Evolutionary conservation across 2,329 filamentous ascomycete species (phyloP).

Genomic region (Macrophomina phaseolina): DNA sequence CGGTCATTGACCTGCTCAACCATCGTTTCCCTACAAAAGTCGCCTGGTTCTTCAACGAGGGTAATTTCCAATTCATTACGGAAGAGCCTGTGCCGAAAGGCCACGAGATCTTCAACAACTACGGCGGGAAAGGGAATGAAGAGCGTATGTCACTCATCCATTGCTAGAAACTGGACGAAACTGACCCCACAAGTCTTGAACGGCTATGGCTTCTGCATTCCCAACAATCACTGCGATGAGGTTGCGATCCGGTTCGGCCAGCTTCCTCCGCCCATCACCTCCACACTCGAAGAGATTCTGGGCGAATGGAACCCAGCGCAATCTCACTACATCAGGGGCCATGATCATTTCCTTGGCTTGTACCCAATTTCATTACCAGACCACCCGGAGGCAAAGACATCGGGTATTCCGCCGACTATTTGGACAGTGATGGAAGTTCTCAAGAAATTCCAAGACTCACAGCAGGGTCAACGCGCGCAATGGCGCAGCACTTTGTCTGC

Average conservation of each 20-base stretch:
- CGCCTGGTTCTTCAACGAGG: slow-evolving; percentile 52
- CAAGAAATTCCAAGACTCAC: slow-evolving; percentile 19
- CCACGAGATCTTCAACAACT: slow-evolving; percentile 59
- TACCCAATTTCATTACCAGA: slow-evolving; percentile 33
- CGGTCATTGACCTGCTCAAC: slow-evolving; percentile 57
- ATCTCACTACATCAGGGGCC: slow-evolving; percentile 42
- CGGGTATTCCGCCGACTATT: slow-evolving; percentile 42
- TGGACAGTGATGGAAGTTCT: slow-evolving; percentile 41
- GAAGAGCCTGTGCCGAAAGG: slow-evolving; percentile 43
- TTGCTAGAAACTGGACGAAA: background rate
- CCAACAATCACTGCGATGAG: slow-evolving; percentile 54
- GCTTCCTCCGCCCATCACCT: slow-evolving; percentile 43
- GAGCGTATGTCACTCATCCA: slow-evolving; percentile 41
- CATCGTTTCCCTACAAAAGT: slow-evolving; percentile 54
- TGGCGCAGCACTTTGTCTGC: slow-evolving; percentile 28
- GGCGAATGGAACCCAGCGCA: slow-evolving; percentile 26
- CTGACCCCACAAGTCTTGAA: slow-evolving; percentile 46
- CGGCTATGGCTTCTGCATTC: slow-evolving; percentile 59
- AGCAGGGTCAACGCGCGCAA: slow-evolving; percentile 25
- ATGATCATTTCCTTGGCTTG: slow-evolving; percentile 40
- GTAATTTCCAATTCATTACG: slow-evolving; percentile 47
- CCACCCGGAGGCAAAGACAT: slow-evolving; percentile 38
- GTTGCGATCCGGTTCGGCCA: slow-evolving; percentile 50
- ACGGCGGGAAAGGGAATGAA: slow-evolving; percentile 59
- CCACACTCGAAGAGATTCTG: slow-evolving; percentile 30